Evolutionary conservation across 345 rosid species (phyloP), one percentile per base, ranked within the genome.

Genomic region (Anastatica hierochuntica): DNA sequence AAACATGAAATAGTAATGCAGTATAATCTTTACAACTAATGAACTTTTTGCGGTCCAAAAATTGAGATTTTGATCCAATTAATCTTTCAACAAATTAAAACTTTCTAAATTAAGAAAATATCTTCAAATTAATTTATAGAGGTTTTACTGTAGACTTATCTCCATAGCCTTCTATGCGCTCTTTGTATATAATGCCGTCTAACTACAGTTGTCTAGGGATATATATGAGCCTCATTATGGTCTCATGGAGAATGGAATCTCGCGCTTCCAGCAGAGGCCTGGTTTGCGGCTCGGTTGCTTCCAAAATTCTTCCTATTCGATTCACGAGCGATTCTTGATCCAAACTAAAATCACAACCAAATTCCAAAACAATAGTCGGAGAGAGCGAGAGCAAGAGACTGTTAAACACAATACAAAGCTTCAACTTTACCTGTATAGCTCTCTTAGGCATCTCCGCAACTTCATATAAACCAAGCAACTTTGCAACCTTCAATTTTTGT

Each of bases 271-370:
- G 96, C 96, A 39, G 96, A 84, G 20, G 95, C 98, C 67, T 79
- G 89, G 73, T 90, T 90, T 10, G 98, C 98, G 0, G 96, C 96
- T 1, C 95, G 95, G 49, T 80, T 90, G 43, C 98, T 90, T 63
- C 96, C 95, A 45, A 90, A 87, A 45, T 80, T 87, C 77, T 79
- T 82, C 34, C 88, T 55, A 60, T 87, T 90, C 11, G 96, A 90
- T 69, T 87, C 95, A 75, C 96, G 78, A 1, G 92, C 92, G 14
- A 84, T 90, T 71, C 96, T 80, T 1, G 96, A 87, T n/a, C 98
- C 96, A 33, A 90, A 90, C 95, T 90, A 62, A 52, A 47, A 33
- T 37, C 52, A 30, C 7, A 62, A 43, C 13, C 50, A 57, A 35
- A 41, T n/a, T 15, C 9, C 37, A 16, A 17, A 56, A 2, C 29